These are phyloP conservation scores for Fistulifera solaris DNA, from an alignment of 108 stramenopile genomes.

Conservation along the genomic window DNA sequence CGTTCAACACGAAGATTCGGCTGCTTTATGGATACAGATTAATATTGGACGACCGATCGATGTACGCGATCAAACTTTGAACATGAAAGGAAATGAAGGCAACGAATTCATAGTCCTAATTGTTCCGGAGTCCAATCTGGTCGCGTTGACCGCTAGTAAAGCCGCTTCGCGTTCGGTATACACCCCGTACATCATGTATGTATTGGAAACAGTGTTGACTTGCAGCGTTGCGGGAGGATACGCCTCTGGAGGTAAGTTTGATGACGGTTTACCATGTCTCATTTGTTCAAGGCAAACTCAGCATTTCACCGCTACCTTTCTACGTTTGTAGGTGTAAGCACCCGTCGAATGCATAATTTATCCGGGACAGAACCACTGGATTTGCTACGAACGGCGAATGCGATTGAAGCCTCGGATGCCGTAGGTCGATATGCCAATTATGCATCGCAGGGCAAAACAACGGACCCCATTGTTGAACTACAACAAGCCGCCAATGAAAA, in stretches of 20 bases:
- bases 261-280: not conserved
- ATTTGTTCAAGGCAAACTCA: not conserved
- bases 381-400: slow-evolving; percentile 8
- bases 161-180: slow-evolving; percentile 10
- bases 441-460: slow-evolving; percentile 3
- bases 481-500: slow-evolving; percentile 8
- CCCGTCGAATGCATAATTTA: slow-evolving; percentile 9
- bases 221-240: not conserved
- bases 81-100: slow-evolving; percentile 11
- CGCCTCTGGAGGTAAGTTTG: no score
- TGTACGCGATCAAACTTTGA: slow-evolving; percentile 6
- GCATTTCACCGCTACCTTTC: no score
- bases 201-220: slow-evolving; percentile 6
- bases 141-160: slow-evolving; percentile 15
- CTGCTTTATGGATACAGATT: not conserved
- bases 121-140: slow-evolving; percentile 1
- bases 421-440: slow-evolving; percentile 10
- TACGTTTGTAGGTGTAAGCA: not conserved
- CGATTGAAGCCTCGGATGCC: slow-evolving; percentile 4
- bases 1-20: slow-evolving; percentile 1
- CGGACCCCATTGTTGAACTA: slow-evolving; percentile 8
- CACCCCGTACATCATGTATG: slow-evolving; percentile 5
- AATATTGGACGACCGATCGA: slow-evolving; percentile 5
- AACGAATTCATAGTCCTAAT: slow-evolving; percentile 14
- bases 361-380: slow-evolving; percentile 16